phyloP scores from a whole-genome alignment of 2,329 filamentous ascomycete genomes.

The Ophiostoma himal-ulmi region DNA sequence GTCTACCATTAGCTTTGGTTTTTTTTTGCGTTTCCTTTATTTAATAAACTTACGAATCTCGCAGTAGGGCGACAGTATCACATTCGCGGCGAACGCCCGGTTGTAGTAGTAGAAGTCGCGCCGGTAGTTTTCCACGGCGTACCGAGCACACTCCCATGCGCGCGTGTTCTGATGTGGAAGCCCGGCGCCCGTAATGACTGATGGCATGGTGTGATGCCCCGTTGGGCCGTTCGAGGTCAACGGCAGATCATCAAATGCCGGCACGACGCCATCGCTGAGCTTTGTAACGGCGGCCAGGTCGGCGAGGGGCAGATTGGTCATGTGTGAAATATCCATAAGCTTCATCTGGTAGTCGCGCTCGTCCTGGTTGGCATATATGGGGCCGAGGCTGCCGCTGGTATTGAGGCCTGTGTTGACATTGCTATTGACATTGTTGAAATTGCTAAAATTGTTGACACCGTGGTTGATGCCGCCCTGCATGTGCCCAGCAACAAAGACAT shows the following conservation, averaged over 20 bases:
- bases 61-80: conserved; percentile 8
- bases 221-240: neutral
- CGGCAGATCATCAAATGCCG: neutral
- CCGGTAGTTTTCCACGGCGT: conserved; percentile 3
- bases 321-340: conserved; percentile 12
- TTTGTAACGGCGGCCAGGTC: conserved; percentile 4
- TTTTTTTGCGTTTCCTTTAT: no score
- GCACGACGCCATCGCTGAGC: neutral
- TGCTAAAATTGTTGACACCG: neutral
- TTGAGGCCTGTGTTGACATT: neutral
- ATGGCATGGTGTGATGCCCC: neutral
- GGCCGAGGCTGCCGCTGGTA: neutral
- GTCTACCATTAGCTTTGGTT: conserved; percentile 15
- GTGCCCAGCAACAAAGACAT: neutral
- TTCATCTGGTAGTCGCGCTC: conserved; percentile 18
- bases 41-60: conserved; percentile 9
- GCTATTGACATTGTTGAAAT: neutral
- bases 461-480: neutral
- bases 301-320: conserved; percentile 1
- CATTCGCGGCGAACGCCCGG: neutral
- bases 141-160: conserved; percentile 18
- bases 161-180: neutral
- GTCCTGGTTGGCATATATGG: conserved; percentile 18
- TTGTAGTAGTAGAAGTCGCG: conserved; percentile 18
- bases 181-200: neutral